Evolutionary conservation across 176 grass and related monocot species (phyloP).

Genomic region (Oryza punctata): DNA sequence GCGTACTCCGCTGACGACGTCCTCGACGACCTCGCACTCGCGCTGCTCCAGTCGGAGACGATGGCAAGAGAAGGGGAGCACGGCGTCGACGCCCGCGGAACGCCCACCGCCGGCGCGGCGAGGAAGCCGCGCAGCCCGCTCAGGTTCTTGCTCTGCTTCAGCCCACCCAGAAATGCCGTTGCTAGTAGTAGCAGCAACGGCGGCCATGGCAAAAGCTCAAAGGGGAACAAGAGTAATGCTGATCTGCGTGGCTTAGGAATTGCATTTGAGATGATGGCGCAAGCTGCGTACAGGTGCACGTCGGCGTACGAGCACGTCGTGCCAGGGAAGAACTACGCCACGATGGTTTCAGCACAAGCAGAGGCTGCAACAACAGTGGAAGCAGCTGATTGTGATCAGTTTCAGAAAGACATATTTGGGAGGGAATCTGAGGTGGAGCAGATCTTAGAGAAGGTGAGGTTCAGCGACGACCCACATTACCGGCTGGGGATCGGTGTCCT

Average conservation of each 20-base stretch:
- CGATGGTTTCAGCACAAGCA: not conserved
- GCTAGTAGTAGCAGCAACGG: not conserved
- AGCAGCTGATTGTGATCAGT: too few species aligned
- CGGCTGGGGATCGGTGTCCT: constrained; percentile 40
- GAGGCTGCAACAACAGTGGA: not conserved
- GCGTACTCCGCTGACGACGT: constrained; percentile 31
- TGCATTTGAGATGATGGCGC: constrained; percentile 34
- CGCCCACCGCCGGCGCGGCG: not conserved
- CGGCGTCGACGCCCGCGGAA: too few species aligned
- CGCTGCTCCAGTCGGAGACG: not conserved
- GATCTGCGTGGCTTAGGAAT: not conserved
- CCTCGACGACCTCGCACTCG: constrained; percentile 34
- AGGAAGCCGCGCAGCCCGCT: constrained; percentile 45
- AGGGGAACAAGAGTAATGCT: not conserved
- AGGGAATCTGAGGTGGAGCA: constrained; percentile 42
- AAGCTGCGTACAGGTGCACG: constrained; percentile 45
- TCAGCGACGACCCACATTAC: constrained; percentile 41
- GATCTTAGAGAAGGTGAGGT: constrained; percentile 21
- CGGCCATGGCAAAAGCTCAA: constrained; percentile 4
- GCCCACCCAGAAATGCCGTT: constrained; percentile 6
- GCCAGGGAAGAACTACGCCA: constrained; percentile 39
- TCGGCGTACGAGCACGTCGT: constrained; percentile 32
- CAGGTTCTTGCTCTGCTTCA: constrained; percentile 46
- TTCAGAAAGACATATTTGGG: constrained; percentile 28
- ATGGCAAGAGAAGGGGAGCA: not conserved